Evolutionary conservation across 2,329 filamentous ascomycete species (phyloP).

Genomic region (Botrytis medusae): DNA sequence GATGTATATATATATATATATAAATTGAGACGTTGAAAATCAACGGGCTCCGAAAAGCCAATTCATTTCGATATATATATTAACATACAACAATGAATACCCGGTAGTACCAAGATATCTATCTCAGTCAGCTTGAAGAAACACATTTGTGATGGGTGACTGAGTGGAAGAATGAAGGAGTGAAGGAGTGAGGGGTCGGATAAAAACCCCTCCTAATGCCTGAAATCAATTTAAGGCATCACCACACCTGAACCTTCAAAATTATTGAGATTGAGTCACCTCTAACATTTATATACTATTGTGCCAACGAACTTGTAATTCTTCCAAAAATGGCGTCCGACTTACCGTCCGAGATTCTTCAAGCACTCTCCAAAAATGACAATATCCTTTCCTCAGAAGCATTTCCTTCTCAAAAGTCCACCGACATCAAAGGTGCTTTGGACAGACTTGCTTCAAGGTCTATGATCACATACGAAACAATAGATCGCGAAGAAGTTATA

Average conservation of each 20-base stretch:
- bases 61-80: too few relatives aligned
- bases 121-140: background rate
- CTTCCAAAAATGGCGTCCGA: constrained; percentile 53
- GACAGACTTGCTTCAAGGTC: constrained; percentile 81
- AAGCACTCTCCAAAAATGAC: constrained; percentile 61
- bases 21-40: background rate
- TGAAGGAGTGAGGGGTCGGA: background rate
- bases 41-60: background rate
- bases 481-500: constrained; percentile 74
- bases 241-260: constrained; percentile 21
- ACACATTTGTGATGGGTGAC: background rate
- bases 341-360: constrained; percentile 63
- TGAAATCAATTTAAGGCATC: background rate
- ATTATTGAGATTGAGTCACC: constrained; percentile 23
- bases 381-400: constrained; percentile 67
- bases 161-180: background rate
- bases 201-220: constrained; percentile 17
- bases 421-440: constrained; percentile 78
- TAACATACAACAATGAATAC: too few relatives aligned
- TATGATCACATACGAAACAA: constrained; percentile 83
- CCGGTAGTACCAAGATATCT: background rate
- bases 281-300: background rate
- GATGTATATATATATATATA: background rate
- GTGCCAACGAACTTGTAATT: background rate
- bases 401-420: constrained; percentile 66